Conservation (phyloP, 2,329 filamentous ascomycete species). For the Talaromyces albobiverticillius region DNA sequence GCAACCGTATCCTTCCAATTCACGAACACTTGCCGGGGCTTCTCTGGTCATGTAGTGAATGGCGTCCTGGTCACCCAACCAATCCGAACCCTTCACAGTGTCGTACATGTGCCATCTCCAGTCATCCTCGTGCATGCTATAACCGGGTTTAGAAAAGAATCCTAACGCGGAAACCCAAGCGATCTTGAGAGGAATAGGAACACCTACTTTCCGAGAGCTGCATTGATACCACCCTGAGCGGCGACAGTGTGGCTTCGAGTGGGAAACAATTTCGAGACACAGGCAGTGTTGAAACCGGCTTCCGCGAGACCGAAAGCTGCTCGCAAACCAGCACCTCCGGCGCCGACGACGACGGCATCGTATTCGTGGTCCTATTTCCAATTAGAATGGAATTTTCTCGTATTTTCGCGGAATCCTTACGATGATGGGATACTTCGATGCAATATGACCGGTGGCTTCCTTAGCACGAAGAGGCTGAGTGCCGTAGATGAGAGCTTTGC, state of each 20-base stretch:
- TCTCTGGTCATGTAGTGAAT: constrained; percentile 99
- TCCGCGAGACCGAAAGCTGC: constrained; percentile 64
- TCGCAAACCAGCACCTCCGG: constrained; percentile 62
- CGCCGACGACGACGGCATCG: constrained; percentile 83
- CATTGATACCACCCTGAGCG: constrained; percentile 63
- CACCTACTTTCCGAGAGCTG: constrained; percentile 43
- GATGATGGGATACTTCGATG: constrained; percentile 90
- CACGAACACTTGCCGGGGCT: constrained; percentile 84
- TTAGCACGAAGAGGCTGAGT: constrained; percentile 85
- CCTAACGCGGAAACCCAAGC: not conserved
- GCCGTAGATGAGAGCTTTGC: constrained; percentile 75
- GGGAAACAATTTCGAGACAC: constrained; percentile 63
- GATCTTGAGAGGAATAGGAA: not conserved
- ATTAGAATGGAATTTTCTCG: constrained; percentile 6
- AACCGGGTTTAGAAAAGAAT: not conserved
- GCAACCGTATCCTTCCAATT: constrained; percentile 96
- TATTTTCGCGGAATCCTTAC: constrained; percentile 45
- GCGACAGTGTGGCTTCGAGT: constrained; percentile 65
- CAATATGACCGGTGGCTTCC: constrained; percentile 83
- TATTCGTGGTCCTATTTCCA: constrained; percentile 82
- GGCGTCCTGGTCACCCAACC: constrained; percentile 94
- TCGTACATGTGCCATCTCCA: constrained; percentile 99
- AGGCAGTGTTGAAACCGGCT: constrained; percentile 63
- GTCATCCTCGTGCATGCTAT: constrained; percentile 95
- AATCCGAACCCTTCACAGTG: constrained; percentile 96